These are phyloP conservation scores for Trapa incisa DNA, from an alignment of 345 rosid genomes.

Conservation along the genomic window DNA sequence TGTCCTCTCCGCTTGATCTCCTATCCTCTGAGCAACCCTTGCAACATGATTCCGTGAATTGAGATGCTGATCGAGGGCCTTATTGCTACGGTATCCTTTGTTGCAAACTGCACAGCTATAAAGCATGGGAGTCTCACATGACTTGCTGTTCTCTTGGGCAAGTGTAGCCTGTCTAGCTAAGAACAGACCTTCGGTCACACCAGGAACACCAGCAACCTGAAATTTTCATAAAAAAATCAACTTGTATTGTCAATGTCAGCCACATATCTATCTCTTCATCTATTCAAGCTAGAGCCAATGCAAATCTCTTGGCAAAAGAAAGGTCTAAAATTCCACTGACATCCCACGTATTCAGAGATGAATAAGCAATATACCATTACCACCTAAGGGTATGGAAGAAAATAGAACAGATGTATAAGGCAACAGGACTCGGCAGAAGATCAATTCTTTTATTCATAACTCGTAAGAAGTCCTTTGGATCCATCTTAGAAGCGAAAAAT, in stretches of 20 bases:
- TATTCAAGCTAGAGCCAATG: background rate
- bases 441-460: too few species aligned
- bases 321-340: background rate
- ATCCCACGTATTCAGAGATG: background rate
- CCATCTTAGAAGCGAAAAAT: background rate
- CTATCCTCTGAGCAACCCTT: slow-evolving; percentile 46
- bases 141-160: slow-evolving; percentile 48
- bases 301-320: background rate
- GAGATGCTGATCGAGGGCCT: slow-evolving; percentile 83
- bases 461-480: too few species aligned
- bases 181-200: slow-evolving; percentile 77
- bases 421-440: too few species aligned
- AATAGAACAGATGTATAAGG: background rate
- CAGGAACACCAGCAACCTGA: slow-evolving; percentile 95
- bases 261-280: background rate
- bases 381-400: background rate
- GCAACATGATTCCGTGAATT: slow-evolving; percentile 50
- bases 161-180: slow-evolving; percentile 63
- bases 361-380: background rate
- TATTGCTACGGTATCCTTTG: slow-evolving; percentile 74
- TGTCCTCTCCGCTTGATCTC: slow-evolving; percentile 32
- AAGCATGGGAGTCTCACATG: slow-evolving; percentile 47
- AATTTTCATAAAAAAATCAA: background rate
- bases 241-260: background rate
- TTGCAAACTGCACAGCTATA: slow-evolving; percentile 62